Conservation (phyloP, 2,329 filamentous ascomycete genomes). For the Curvularia spicifera region DNA sequence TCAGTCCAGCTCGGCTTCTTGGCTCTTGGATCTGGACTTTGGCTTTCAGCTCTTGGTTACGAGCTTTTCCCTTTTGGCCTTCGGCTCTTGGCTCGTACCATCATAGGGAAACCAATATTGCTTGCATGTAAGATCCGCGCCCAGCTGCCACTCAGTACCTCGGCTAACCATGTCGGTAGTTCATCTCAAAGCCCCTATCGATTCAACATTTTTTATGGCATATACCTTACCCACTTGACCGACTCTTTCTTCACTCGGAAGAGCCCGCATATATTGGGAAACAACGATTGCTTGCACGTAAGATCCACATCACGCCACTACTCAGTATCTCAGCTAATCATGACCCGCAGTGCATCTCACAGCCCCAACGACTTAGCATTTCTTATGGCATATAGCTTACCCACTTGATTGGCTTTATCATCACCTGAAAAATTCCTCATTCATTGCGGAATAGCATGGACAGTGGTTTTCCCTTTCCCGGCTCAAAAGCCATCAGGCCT, state of each 20-base stretch:
- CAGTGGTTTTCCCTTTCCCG: neutral
- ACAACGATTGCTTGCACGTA: neutral
- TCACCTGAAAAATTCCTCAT: neutral
- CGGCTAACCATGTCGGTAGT: neutral
- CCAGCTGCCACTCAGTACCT: neutral
- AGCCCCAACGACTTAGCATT: neutral
- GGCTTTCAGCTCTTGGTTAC: neutral
- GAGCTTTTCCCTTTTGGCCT: no score
- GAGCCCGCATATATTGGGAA: neutral
- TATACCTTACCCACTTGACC: neutral
- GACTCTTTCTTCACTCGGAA: neutral
- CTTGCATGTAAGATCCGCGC: neutral
- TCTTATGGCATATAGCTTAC: neutral
- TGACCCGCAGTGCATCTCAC: neutral
- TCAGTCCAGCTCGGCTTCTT: neutral
- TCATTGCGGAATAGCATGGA: neutral
- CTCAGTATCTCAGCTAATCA: neutral
- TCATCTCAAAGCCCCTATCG: neutral
- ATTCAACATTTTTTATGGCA: neutral
- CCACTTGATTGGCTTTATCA: neutral
- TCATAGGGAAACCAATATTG: neutral
- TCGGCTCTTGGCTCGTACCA: neutral
- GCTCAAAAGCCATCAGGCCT: neutral
- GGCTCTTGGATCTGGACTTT: neutral
- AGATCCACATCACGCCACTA: neutral